Evolutionary conservation across 768 basidiomycete genomes (phyloP).

Genomic region (Rhizopogon rudus): DNA sequence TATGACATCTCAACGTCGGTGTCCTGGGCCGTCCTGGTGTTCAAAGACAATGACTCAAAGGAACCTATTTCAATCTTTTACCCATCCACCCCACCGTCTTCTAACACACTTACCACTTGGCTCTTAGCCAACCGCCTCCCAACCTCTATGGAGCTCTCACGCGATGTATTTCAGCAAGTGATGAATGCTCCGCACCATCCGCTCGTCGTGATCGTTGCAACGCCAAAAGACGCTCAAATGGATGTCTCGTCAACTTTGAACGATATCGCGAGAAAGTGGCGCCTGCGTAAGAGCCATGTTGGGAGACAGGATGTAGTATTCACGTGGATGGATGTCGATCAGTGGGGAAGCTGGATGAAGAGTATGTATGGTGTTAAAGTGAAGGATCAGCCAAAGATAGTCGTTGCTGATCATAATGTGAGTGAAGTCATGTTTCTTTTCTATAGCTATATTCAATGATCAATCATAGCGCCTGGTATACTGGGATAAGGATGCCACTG

Average conservation of each 20-base stretch:
- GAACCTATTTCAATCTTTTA: slow-evolving; percentile 42
- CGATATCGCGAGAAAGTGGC: slow-evolving; percentile 60
- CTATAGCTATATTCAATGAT: background rate
- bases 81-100: slow-evolving; percentile 5
- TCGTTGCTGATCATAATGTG: slow-evolving; percentile 83
- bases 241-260: slow-evolving; percentile 42
- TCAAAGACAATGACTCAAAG: slow-evolving; percentile 52
- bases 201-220: slow-evolving; percentile 72
- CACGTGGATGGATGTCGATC: slow-evolving; percentile 82
- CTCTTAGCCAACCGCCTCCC: slow-evolving; percentile 69
- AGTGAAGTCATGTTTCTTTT: slow-evolving; percentile 14
- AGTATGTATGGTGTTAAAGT: slow-evolving; percentile 76
- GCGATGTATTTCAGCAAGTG: slow-evolving; percentile 75
- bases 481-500: slow-evolving; percentile 61
- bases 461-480: slow-evolving; percentile 60
- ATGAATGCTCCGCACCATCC: slow-evolving; percentile 79
- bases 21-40: slow-evolving; percentile 62
- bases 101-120: slow-evolving; percentile 41
- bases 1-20: slow-evolving; percentile 32
- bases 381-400: slow-evolving; percentile 32
- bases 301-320: slow-evolving; percentile 64
- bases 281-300: slow-evolving; percentile 26
- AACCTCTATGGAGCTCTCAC: slow-evolving; percentile 65
- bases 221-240: slow-evolving; percentile 29
- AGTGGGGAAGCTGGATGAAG: slow-evolving; percentile 88